Conservation (phyloP, 352 stramenopile species). For the Globisporangium cylindrosporum region DNA sequence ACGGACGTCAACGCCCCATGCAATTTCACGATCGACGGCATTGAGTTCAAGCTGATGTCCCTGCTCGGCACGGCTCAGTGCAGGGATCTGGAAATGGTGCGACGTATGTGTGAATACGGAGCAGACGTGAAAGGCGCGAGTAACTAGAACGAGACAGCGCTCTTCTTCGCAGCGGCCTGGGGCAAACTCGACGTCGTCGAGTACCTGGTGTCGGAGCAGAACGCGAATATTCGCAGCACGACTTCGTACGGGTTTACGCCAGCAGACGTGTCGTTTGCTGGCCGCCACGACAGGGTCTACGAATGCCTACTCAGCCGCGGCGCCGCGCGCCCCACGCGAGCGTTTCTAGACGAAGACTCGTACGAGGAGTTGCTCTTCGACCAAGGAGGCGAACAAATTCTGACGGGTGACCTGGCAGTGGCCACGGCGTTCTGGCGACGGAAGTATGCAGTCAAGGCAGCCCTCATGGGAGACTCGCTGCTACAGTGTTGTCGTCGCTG, state of each 20-base stretch:
- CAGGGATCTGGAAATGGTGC: neutral
- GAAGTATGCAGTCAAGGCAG: neutral
- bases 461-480: neutral
- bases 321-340: neutral
- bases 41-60: neutral
- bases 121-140: slow-evolving; percentile 1
- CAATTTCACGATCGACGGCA: neutral
- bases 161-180: slow-evolving; percentile 5
- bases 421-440: neutral
- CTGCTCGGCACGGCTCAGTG: neutral
- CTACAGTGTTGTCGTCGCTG: neutral
- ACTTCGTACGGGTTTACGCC: neutral
- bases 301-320: neutral
- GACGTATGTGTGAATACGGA: neutral
- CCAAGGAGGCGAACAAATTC: neutral
- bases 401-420: neutral
- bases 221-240: neutral
- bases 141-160: slow-evolving; percentile 5
- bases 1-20: neutral
- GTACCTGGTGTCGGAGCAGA: neutral
- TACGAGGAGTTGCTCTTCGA: neutral
- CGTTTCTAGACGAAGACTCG: neutral
- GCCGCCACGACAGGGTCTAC: neutral
- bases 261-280: neutral
- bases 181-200: neutral